These are phyloP conservation scores for Colletotrichum truncatum DNA, from an alignment of 2,329 filamentous ascomycete species.

Conservation along the genomic window DNA sequence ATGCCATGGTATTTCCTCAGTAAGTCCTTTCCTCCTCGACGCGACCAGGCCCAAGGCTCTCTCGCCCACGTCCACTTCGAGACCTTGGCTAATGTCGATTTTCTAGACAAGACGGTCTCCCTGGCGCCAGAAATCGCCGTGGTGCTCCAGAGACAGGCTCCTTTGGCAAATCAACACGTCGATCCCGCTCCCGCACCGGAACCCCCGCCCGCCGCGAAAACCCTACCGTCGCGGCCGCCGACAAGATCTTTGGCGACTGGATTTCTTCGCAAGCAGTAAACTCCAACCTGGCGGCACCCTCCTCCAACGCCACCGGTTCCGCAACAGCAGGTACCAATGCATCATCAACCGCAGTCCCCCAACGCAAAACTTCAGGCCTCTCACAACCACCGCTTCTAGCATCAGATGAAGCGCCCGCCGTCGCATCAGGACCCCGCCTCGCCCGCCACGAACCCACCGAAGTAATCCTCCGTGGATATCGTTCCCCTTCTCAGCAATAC, in stretches of 20 bases:
- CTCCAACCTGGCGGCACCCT: conserved; percentile 34
- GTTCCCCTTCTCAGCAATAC: conserved; percentile 74
- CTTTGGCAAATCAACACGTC: conserved; percentile 73
- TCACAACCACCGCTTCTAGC: conserved; percentile 42
- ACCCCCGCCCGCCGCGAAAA: conserved; percentile 68
- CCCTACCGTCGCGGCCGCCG: conserved; percentile 68
- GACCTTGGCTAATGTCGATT: conserved; percentile 24
- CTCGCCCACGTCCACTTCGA: neutral
- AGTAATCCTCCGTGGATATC: conserved; percentile 86
- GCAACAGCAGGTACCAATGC: neutral
- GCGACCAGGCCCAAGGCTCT: neutral
- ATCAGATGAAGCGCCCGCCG: conserved; percentile 46
- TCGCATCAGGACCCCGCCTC: conserved; percentile 38
- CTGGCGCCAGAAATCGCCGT: conserved; percentile 59
- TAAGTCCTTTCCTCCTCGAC: conserved; percentile 43
- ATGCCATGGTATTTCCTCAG: conserved; percentile 73
- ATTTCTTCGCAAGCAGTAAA: conserved; percentile 56
- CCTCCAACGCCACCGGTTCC: conserved; percentile 31
- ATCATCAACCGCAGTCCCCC: conserved; percentile 25
- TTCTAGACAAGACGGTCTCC: conserved; percentile 62
- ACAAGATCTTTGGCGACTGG: conserved; percentile 69
- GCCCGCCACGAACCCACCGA: conserved; percentile 67
- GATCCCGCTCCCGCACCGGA: conserved; percentile 69
- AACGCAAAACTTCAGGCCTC: conserved; percentile 47
- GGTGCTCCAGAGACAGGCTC: conserved; percentile 69